Base-by-base conservation (phyloP, 2,329 filamentous ascomycete genomes). In the Pseudogymnoascus sp. region DNA sequence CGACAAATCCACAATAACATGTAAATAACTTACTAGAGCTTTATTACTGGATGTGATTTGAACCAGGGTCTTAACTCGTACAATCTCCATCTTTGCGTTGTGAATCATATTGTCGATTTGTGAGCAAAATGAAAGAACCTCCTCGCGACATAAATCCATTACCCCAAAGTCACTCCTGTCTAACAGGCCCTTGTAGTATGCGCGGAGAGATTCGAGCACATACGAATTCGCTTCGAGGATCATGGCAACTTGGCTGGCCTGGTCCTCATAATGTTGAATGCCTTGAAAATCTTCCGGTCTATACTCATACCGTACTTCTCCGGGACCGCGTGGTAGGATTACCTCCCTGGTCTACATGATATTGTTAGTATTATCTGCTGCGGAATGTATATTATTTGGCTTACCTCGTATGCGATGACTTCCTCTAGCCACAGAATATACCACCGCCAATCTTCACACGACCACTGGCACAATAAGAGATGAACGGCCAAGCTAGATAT, bases 361-460 rank as follows among this genome's bases (percentile, higher is more conserved):
- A 28, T 50, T n/a, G 23, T 50, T 1, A 50, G 44, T n/a, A 28
- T 3, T 10, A 28, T 28, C 1, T 10, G 23, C 12, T 61, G 21
- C 66, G 8, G 69, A 64, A 23, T 65, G 36, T 11, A 66, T 38
- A 2, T 53, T 64, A 4, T 59, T 46, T 50, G 4, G 12, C 44
- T 34, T 65, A 76, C 75, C 62, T 72, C 67, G 28, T 68, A 21
- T 31, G 76, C 73, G 1, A 76, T 67, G 0, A 67, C 63, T 10
- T 70, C 67, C 64, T 79, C 77, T 0, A 79, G 67, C 71, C 70
- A 77, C 11, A 70, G 65, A 18, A 79, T 72, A 64, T 78, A 78
- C 67, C 72, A 72, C 28, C 75, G 70, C 78, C 78, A 80, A n/a
- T 76, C 73, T 63, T 78, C 75, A 0, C 67, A 73, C 3, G 76